A percentile compares a stretch with the other conserved stretches of the same genome.
These are phyloP conservation scores for Septoria linicola DNA, from an alignment of 2,329 filamentous ascomycete species.

Conservation along the genomic window DNA sequence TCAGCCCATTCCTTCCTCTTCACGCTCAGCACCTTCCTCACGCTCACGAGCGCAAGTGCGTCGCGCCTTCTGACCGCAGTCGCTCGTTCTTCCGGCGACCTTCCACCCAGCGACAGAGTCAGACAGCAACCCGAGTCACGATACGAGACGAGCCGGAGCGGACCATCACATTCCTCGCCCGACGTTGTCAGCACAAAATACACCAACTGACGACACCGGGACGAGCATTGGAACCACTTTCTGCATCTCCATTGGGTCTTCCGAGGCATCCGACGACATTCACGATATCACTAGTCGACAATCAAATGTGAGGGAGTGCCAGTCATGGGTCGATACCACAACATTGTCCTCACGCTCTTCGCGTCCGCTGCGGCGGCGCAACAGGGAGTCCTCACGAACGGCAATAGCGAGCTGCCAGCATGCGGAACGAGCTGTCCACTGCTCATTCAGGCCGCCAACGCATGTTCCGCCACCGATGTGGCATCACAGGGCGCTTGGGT, in stretches of 20 bases:
- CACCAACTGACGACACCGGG: background rate
- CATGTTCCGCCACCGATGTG: constrained; percentile 56
- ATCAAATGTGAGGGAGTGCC: constrained; percentile 4
- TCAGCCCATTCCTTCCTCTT: background rate
- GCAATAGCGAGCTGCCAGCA: constrained; percentile 37
- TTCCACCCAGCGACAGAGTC: too few species aligned
- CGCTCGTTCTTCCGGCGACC: constrained; percentile 5
- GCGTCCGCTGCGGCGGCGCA: constrained; percentile 24
- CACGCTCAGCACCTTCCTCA: background rate
- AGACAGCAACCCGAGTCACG: background rate
- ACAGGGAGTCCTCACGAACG: constrained; percentile 33
- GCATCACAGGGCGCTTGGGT: constrained; percentile 55
- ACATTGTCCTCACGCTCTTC: constrained; percentile 2
- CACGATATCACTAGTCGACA: background rate
- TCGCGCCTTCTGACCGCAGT: constrained; percentile 7
- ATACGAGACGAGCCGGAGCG: background rate
- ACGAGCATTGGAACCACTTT: background rate
- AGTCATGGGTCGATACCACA: constrained; percentile 4
- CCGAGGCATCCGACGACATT: background rate
- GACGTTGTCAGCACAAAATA: background rate
- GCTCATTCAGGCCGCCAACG: constrained; percentile 63
- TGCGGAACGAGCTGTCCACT: constrained; percentile 40
- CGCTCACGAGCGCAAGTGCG: background rate
- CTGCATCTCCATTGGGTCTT: background rate
- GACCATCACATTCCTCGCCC: constrained; percentile 1